Evolutionary conservation across 495 filamentous ascomycete genomes (phyloP).

Genomic region (Penicillium fimorum): DNA sequence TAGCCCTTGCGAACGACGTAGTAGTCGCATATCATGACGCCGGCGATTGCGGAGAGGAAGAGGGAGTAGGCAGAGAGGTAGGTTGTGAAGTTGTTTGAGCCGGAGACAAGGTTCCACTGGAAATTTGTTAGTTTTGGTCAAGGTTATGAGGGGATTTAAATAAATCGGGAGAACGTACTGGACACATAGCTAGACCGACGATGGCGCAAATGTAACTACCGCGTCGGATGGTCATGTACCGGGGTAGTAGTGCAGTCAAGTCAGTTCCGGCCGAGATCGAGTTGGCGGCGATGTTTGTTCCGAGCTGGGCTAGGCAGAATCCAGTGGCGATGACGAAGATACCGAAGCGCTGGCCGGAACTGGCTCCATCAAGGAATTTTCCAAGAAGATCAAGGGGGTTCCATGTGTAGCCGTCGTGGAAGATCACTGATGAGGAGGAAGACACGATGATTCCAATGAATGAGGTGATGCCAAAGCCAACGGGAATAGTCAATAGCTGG

Average conservation of each 20-base stretch:
- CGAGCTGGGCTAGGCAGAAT: slow-evolving; percentile 83
- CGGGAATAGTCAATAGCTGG: slow-evolving; percentile 81
- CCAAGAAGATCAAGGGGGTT: slow-evolving; percentile 77
- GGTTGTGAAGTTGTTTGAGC: slow-evolving; percentile 87
- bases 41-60: slow-evolving; percentile 89
- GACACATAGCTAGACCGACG: slow-evolving; percentile 84
- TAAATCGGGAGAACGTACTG: slow-evolving; percentile 39
- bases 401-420: slow-evolving; percentile 73
- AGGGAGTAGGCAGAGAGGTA: slow-evolving; percentile 95
- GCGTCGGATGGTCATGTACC: slow-evolving; percentile 83
- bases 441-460: slow-evolving; percentile 94
- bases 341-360: slow-evolving; percentile 74
- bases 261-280: slow-evolving; percentile 88
- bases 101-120: slow-evolving; percentile 72
- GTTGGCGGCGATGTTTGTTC: slow-evolving; percentile 93
- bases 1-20: slow-evolving; percentile 85
- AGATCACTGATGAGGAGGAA: slow-evolving; percentile 79
- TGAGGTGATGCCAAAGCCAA: slow-evolving; percentile 83
- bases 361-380: slow-evolving; percentile 70
- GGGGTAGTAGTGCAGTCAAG: slow-evolving; percentile 84
- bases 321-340: slow-evolving; percentile 84
- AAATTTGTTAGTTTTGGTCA: slow-evolving; percentile 2
- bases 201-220: slow-evolving; percentile 86
- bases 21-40: slow-evolving; percentile 88
- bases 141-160: background rate